These are phyloP conservation scores for Paraurostyla sp. DNA, from an alignment of 73 alveolate genomes.

Conservation along the genomic window DNA sequence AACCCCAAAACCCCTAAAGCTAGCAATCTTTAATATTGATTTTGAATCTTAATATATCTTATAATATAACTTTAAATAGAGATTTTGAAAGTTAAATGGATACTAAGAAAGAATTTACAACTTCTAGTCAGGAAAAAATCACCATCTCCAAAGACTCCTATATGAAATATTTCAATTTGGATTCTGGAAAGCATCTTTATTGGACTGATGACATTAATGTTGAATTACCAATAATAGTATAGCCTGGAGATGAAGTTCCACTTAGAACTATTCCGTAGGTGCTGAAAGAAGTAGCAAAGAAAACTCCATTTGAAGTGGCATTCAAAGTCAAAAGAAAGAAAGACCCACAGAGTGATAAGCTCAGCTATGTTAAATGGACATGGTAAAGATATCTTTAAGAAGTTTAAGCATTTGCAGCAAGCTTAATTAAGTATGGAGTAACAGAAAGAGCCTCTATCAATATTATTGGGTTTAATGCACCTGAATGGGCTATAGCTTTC, in stretches of 20 bases:
- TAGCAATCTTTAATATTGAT: too few relatives aligned
- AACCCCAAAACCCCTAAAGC: too few relatives aligned
- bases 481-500: slow-evolving; percentile 89
- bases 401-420: slow-evolving; percentile 71
- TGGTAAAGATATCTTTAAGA: slow-evolving; percentile 74
- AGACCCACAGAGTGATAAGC: neutral
- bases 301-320: slow-evolving; percentile 51
- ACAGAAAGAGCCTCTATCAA: slow-evolving; percentile 72
- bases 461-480: slow-evolving; percentile 90
- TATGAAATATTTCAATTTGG: neutral
- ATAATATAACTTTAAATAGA: too few relatives aligned
- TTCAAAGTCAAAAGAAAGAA: slow-evolving; percentile 69
- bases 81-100: too few relatives aligned
- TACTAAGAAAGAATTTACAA: too few relatives aligned
- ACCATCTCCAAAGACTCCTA: neutral
- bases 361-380: slow-evolving; percentile 64
- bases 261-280: slow-evolving; percentile 59
- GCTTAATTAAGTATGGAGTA: slow-evolving; percentile 71
- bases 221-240: slow-evolving; percentile 66
- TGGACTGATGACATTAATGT: slow-evolving; percentile 74
- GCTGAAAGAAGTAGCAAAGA: neutral
- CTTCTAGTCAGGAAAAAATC: neutral
- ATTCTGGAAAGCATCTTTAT: slow-evolving; percentile 48
- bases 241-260: neutral
- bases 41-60: too few relatives aligned